Conservation (phyloP, 2,329 filamentous ascomycete genomes). For the Epichloe gansuensis region DNA sequence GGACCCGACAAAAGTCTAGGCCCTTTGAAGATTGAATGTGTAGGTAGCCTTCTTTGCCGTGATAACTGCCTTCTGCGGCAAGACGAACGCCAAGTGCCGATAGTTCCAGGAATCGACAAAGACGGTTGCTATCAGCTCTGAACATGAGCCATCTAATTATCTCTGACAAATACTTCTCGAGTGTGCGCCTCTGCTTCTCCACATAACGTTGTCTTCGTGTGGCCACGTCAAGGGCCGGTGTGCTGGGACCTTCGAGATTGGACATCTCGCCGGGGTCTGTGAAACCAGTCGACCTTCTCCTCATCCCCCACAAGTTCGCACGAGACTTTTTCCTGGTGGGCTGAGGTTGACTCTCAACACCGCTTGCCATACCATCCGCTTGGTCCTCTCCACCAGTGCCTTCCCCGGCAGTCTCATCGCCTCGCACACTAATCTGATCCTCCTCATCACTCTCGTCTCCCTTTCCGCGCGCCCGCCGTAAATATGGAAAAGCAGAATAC, state of each 20-base stretch:
- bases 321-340: slow-evolving; percentile 36
- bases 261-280: slow-evolving; percentile 34
- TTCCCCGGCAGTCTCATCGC: slow-evolving; percentile 34
- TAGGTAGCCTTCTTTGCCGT: slow-evolving; percentile 91
- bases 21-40: slow-evolving; percentile 87
- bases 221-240: slow-evolving; percentile 31
- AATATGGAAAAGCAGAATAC: slow-evolving; percentile 75
- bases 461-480: slow-evolving; percentile 66
- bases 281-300: slow-evolving; percentile 39
- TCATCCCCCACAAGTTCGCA: slow-evolving; percentile 38
- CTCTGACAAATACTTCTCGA: slow-evolving; percentile 83
- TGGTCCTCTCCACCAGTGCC: slow-evolving; percentile 48
- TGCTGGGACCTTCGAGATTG: slow-evolving; percentile 26
- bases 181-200: slow-evolving; percentile 68
- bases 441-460: slow-evolving; percentile 76
- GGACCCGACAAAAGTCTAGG: slow-evolving; percentile 68
- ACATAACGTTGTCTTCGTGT: slow-evolving; percentile 47
- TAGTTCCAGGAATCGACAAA: slow-evolving; percentile 91
- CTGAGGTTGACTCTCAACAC: slow-evolving; percentile 18
- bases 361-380: slow-evolving; percentile 33
- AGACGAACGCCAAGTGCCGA: slow-evolving; percentile 88
- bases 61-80: slow-evolving; percentile 89
- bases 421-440: slow-evolving; percentile 27
- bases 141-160: slow-evolving; percentile 98
- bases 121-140: slow-evolving; percentile 81